Conservation (phyloP, 345 rosid species). For the Lumnitzera racemosa region DNA sequence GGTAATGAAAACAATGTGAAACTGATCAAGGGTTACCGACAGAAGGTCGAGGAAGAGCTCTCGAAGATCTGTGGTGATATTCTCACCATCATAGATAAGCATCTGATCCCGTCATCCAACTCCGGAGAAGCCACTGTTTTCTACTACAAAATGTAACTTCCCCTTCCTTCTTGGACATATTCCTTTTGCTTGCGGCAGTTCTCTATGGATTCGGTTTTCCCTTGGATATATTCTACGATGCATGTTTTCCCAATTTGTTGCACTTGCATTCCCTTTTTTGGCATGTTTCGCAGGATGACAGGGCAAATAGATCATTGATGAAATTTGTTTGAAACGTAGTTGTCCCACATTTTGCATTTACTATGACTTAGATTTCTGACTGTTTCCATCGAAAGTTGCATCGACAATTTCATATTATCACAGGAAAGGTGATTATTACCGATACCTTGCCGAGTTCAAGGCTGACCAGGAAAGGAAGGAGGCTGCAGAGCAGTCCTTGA, state of each 20-base stretch:
- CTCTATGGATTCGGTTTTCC: not conserved
- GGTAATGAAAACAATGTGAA: slow-evolving; percentile 86
- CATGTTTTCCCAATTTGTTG: no score
- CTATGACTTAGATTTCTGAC: not conserved
- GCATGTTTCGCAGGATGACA: no score
- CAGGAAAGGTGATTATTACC: slow-evolving; percentile 96
- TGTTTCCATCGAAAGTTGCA: not conserved
- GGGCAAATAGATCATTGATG: not conserved
- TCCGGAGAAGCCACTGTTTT: slow-evolving; percentile 96
- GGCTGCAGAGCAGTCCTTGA: slow-evolving; percentile 81
- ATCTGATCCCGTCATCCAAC: slow-evolving; percentile 71
- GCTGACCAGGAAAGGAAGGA: slow-evolving; percentile 83
- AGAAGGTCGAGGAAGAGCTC: slow-evolving; percentile 92
- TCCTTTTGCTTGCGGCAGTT: not conserved
- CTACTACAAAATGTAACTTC: slow-evolving; percentile 85
- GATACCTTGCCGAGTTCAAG: slow-evolving; percentile 97
- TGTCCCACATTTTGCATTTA: not conserved
- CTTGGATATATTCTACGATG: not conserved
- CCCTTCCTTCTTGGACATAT: not conserved
- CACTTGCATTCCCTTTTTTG: no score
- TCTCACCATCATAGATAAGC: slow-evolving; percentile 73
- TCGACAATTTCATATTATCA: not conserved
- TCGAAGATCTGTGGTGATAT: slow-evolving; percentile 78
- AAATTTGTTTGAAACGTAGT: no score
- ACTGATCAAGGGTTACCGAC: slow-evolving; percentile 68